Conservation (phyloP, 768 basidiomycete species). For the Filobasidium floriforme region DNA sequence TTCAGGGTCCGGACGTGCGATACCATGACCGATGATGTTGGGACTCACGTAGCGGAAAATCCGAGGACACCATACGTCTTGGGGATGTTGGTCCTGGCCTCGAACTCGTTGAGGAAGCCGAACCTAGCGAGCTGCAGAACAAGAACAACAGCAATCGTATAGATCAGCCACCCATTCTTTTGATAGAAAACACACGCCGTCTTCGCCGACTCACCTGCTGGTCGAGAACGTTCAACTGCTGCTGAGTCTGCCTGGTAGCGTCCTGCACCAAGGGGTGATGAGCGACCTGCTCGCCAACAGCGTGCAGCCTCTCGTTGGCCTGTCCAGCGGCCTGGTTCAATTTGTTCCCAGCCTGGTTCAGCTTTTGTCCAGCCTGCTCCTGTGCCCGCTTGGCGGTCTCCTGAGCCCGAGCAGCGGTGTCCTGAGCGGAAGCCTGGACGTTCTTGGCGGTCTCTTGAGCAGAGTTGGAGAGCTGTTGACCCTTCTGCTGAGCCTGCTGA, state of each 20-base stretch:
- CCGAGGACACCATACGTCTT: constrained; percentile 86
- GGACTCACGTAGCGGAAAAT: constrained; percentile 56
- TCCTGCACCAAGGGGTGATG: constrained; percentile 22
- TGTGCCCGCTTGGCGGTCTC: constrained; percentile 44
- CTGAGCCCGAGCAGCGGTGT: constrained; percentile 35
- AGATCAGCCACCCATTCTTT: neutral
- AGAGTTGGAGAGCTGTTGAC: neutral
- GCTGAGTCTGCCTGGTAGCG: constrained; percentile 1
- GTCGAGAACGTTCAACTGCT: constrained; percentile 21
- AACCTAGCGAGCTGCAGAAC: constrained; percentile 59
- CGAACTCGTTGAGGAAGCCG: constrained; percentile 73
- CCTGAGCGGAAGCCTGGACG: neutral
- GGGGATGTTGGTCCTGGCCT: constrained; percentile 84
- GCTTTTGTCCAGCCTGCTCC: constrained; percentile 20
- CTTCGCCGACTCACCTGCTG: constrained; percentile 6
- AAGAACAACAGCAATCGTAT: neutral
- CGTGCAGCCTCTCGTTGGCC: constrained; percentile 6
- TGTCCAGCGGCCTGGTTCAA: constrained; percentile 3
- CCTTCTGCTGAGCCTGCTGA: constrained; percentile 5
- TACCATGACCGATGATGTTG: neutral
- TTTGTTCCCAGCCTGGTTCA: constrained; percentile 13
- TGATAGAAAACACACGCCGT: neutral
- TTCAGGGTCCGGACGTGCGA: neutral
- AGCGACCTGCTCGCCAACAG: constrained; percentile 13
- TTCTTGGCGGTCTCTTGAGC: neutral